Percentiles rank a stretch among this genome's conserved stretches.
Conservation (phyloP, 2,329 filamentous ascomycete species). For the Albophoma yamanashiensis region DNA sequence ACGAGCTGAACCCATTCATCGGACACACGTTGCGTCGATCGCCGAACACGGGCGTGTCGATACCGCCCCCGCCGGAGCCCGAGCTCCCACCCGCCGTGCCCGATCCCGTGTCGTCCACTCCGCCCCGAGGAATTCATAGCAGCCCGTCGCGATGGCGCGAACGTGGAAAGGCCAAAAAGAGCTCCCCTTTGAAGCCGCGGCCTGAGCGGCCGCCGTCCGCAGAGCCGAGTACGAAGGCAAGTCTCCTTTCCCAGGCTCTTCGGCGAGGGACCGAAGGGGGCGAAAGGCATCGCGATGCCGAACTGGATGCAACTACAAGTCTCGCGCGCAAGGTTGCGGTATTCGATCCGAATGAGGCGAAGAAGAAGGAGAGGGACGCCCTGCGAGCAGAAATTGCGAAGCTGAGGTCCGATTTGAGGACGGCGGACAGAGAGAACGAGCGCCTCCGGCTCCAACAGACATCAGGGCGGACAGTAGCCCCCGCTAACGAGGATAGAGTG, state of each 20-base stretch:
- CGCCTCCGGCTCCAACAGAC: slow-evolving; percentile 32
- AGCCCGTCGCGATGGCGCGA: slow-evolving; percentile 40
- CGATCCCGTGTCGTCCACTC: slow-evolving; percentile 43
- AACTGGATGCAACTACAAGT: slow-evolving; percentile 12
- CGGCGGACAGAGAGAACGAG: slow-evolving; percentile 48
- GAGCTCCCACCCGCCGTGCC: slow-evolving; percentile 49
- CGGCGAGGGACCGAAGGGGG: background rate
- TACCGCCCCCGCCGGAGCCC: slow-evolving; percentile 38
- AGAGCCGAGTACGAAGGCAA: slow-evolving; percentile 1
- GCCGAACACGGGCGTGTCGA: slow-evolving; percentile 18
- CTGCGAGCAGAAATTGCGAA: slow-evolving; percentile 44
- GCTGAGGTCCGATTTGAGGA: slow-evolving; percentile 47
- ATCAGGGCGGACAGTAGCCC: slow-evolving; percentile 24
- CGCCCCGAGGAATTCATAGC: slow-evolving; percentile 48
- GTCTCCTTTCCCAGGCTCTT: background rate
- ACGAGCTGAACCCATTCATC: slow-evolving; percentile 19
- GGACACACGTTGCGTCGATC: slow-evolving; percentile 16
- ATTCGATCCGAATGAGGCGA: slow-evolving; percentile 32
- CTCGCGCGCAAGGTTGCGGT: slow-evolving; percentile 30
- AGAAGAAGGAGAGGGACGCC: slow-evolving; percentile 39
- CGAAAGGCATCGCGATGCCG: background rate
- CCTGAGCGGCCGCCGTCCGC: slow-evolving; percentile 16
- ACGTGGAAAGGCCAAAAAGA: slow-evolving; percentile 24
- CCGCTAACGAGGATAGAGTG: slow-evolving; percentile 25
- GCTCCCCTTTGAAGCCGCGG: slow-evolving; percentile 39